Percentiles rank a stretch among this genome's conserved stretches.
Evolutionary conservation across 768 basidiomycete species (phyloP).

Genomic region (Lentinus tigrinus): DNA sequence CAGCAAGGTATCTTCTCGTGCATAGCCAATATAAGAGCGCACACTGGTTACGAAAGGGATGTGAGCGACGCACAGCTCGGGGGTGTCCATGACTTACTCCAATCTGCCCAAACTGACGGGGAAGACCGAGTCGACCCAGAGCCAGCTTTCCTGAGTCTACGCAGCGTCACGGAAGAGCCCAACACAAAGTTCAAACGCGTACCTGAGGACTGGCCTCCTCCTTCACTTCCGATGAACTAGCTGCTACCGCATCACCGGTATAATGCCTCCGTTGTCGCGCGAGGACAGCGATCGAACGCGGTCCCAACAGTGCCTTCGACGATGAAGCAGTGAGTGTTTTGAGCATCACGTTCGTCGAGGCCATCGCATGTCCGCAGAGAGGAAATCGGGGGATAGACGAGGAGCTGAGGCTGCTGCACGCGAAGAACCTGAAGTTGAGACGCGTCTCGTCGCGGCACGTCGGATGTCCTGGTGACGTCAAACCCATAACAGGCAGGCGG

Average conservation of each 20-base stretch:
- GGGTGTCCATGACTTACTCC: conserved; percentile 49
- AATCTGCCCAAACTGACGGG: conserved; percentile 67
- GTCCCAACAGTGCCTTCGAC: neutral
- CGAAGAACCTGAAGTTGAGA: neutral
- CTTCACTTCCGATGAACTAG: neutral
- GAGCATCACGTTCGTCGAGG: neutral
- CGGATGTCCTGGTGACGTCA: conserved; percentile 20
- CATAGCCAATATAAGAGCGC: conserved; percentile 60
- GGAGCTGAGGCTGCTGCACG: neutral
- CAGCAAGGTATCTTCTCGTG: conserved; percentile 61
- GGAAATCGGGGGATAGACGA: neutral
- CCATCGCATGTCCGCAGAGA: neutral
- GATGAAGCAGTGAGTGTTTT: neutral
- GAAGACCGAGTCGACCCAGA: conserved; percentile 79
- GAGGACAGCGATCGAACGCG: neutral
- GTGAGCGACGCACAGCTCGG: neutral
- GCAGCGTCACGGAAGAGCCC: neutral
- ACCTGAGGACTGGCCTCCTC: neutral
- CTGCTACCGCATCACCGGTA: neutral
- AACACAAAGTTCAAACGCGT: neutral
- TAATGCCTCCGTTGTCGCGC: conserved; percentile 1
- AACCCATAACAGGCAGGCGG: conserved; percentile 15
- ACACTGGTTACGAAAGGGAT: conserved; percentile 37
- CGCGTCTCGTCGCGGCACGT: conserved; percentile 8
- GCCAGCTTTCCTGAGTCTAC: conserved; percentile 48